Evolutionary conservation across 2,329 filamentous ascomycete genomes (phyloP).

Genomic region (Cladosporium velox): DNA sequence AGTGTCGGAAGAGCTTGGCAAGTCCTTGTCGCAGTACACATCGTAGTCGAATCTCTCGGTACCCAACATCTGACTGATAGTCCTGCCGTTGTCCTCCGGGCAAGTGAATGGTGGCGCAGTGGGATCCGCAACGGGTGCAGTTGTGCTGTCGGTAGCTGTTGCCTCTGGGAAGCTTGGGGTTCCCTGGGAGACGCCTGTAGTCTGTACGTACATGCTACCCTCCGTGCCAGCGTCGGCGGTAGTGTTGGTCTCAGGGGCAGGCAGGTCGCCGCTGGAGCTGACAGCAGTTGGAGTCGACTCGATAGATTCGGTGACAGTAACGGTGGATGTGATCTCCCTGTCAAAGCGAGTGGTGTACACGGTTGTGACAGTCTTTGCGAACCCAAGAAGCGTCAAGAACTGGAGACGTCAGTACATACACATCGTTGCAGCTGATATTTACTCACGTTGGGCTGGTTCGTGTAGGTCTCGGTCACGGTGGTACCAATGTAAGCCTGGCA

Average conservation of each 20-base stretch:
- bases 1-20: constrained; percentile 27
- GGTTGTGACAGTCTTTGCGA: constrained; percentile 28
- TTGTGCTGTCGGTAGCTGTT: constrained; percentile 18
- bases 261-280: neutral
- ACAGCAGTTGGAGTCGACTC: neutral
- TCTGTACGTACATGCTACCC: constrained; percentile 15
- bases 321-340: constrained; percentile 25
- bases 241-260: neutral
- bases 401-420: constrained; percentile 19
- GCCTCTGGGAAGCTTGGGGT: constrained; percentile 17
- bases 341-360: constrained; percentile 25
- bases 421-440: neutral
- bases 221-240: constrained; percentile 6
- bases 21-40: constrained; percentile 37
- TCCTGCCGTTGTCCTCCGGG: constrained; percentile 36
- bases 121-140: constrained; percentile 18
- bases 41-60: constrained; percentile 37
- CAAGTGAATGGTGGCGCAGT: constrained; percentile 36
- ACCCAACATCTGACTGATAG: constrained; percentile 37
- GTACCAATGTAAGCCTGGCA: constrained; percentile 32
- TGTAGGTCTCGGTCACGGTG: constrained; percentile 34
- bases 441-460: constrained; percentile 29
- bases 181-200: constrained; percentile 15
- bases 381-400: constrained; percentile 27
- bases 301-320: constrained; percentile 16